Evolutionary conservation across 2,329 filamentous ascomycete genomes (phyloP), one percentile per base, ranked within the genome.

Genomic region (Plectosphaerella plurivora): DNA sequence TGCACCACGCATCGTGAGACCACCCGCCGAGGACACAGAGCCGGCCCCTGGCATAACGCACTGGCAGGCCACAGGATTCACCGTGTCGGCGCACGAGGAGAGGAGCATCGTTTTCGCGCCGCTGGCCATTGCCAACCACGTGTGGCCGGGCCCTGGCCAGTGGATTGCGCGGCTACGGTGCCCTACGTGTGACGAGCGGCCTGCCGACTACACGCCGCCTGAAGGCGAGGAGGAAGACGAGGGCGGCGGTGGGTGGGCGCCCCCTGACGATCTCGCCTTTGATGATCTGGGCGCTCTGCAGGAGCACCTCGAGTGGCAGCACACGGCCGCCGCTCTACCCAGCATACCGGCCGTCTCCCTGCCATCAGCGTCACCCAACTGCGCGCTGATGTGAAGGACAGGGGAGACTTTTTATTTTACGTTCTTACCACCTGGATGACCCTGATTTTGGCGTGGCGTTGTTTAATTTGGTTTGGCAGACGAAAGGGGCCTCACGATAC

Each of bases 271-370:
- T 51, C 59, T 59, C 35, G 74, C 73, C 4, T 81, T 82, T 59
- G 72, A 73, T 44, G 71, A 74, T 56, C 62, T 84, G 45, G 66
- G 63, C 15, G 68, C 69, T 15, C 75, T 83, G 37, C 75, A 76
- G 62, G 74, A 76, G 53, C 81, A 84, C 57, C 68, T 84, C 25
- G 77, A 77, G 58, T 84, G 81, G 81, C 70, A 74, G 55, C 81
- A 84, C 57, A 73, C 71, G 7, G 66, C 71, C 1, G 60, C 70
- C 10, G 65, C 68, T 36, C 62, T 72, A 51, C 71, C 73, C 8
- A 60, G 61, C 3, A 58, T 74, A 53, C 65, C 68, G 41, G 65
- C 63, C 11, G 52, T 63, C 11, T 55, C 65, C 33, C 47, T 70
- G 36, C 65, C 68, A 2, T 59, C 64, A 33, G 57, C 60, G 44